Percentiles rank a stretch among this genome's conserved stretches.
Conservation (phyloP, 176 grass and related monocot genomes). For the Hsuehochloa calcarea region DNA sequence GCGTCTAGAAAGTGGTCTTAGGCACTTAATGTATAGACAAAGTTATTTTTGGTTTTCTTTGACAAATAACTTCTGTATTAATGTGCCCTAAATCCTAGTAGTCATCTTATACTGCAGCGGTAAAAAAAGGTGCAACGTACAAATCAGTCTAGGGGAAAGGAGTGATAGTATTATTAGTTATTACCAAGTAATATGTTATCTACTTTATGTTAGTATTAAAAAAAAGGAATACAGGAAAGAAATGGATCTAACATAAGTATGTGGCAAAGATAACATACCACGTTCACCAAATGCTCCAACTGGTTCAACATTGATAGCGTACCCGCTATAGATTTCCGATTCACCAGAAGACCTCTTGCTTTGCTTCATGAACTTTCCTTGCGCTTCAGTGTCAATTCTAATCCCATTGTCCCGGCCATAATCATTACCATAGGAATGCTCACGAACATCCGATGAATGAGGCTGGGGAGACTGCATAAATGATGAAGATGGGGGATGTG, state of each 20-base stretch:
- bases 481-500: background rate
- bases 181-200: background rate
- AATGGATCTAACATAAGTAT: background rate
- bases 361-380: background rate
- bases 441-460: background rate
- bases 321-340: background rate
- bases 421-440: conserved; percentile 1
- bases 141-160: background rate
- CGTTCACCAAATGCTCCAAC: background rate
- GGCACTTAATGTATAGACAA: background rate
- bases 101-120: background rate
- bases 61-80: background rate
- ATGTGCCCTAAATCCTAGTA: background rate
- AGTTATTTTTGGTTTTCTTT: background rate
- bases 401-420: background rate
- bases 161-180: background rate
- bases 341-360: conserved; percentile 23
- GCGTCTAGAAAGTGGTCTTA: background rate
- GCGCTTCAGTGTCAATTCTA: background rate
- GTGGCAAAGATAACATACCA: conserved; percentile 9
- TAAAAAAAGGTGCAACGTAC: background rate
- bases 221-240: background rate
- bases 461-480: background rate
- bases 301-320: background rate
- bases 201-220: background rate